Base-by-base conservation (phyloP, 1,284 basidiomycete genomes). In the Ceratobasidium sp. region DNA sequence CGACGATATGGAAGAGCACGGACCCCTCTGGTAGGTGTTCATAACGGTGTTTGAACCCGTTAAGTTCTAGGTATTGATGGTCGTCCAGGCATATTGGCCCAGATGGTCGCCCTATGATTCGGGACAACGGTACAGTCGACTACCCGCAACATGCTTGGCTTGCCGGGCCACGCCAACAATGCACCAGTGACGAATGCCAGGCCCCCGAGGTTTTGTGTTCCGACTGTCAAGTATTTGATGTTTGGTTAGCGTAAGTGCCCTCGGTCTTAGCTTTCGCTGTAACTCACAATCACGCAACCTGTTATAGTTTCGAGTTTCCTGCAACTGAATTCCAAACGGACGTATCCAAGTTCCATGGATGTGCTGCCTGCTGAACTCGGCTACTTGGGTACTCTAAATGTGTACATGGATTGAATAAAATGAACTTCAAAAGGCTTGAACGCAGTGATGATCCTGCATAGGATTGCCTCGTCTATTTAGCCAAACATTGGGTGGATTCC, bases 191-290 rank as follows among this genome's bases (percentile, higher is more conserved):
- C n/a, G n/a, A n/a, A n/a, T n/a, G n/a, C n/a, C n/a, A n/a, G n/a
- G n/a, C n/a, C n/a, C n/a, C n/a, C n/a, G n/a, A n/a, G n/a, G n/a
- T n/a, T n/a, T n/a, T n/a, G n/a, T n/a, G n/a, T n/a, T n/a, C n/a
- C n/a, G n/a, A n/a, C n/a, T n/a, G n/a, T n/a, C n/a, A n/a, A n/a
- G n/a, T n/a, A n/a, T 66, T 29, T 13, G 64, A 66, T 34, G 64
- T 66, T 3, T 66, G 64, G 64, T 25, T 66, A 25, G 64, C 64
- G 64, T 66, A 15, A 66, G 64, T 66, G n/a, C n/a, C n/a, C n/a
- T n/a, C n/a, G n/a, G n/a, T n/a, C 25, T 34, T 13, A 8, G 13
- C n/a, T 13, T 32, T 17, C 22, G 25, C 22, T 29, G 25, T 19
- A n/a, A n/a, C 37, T 51, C 44, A 9, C 19, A 34, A 46, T 2